A percentile compares a stretch with the other conserved stretches of the same genome.
These are phyloP conservation scores for Rhizopogon vinicolor DNA, from an alignment of 768 basidiomycete genomes.

Conservation along the genomic window DNA sequence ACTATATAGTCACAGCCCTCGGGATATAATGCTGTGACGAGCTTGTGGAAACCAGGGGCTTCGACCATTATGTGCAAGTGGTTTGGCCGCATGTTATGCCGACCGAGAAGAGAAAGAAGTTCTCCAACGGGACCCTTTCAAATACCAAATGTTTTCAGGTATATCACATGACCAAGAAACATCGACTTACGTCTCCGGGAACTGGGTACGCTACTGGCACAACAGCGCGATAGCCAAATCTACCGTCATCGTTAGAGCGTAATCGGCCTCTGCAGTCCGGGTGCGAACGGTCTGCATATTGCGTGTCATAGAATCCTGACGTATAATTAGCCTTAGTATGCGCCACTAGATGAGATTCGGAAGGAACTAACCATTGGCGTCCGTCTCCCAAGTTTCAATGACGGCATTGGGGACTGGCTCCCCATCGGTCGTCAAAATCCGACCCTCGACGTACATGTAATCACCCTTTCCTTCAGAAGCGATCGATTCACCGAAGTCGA, in stretches of 20 bases:
- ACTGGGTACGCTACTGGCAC: conserved; percentile 71
- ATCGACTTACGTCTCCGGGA: conserved; percentile 52
- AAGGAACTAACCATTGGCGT: conserved; percentile 42
- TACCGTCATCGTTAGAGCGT: conserved; percentile 53
- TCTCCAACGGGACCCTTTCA: conserved; percentile 67
- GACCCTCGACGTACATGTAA: conserved; percentile 78
- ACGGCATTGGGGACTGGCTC: conserved; percentile 58
- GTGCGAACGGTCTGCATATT: conserved; percentile 50
- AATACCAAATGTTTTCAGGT: conserved; percentile 5
- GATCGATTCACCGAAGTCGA: conserved; percentile 66
- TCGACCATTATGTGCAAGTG: conserved; percentile 75
- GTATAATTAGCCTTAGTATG: background rate
- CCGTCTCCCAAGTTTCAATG: conserved; percentile 86
- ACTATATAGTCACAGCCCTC: conserved; percentile 61
- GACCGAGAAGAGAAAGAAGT: conserved; percentile 47
- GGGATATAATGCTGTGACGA: conserved; percentile 72
- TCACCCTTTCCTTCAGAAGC: conserved; percentile 87
- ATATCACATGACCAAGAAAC: conserved; percentile 1
- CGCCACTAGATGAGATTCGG: conserved; percentile 30
- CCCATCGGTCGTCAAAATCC: conserved; percentile 53
- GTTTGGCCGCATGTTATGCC: conserved; percentile 77
- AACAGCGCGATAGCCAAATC: conserved; percentile 66
- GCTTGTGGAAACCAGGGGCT: conserved; percentile 67
- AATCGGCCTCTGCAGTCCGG: conserved; percentile 77
- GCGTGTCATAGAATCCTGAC: conserved; percentile 32